phyloP scores from a whole-genome alignment of 768 basidiomycete genomes.

The Termitomyces sp. region DNA sequence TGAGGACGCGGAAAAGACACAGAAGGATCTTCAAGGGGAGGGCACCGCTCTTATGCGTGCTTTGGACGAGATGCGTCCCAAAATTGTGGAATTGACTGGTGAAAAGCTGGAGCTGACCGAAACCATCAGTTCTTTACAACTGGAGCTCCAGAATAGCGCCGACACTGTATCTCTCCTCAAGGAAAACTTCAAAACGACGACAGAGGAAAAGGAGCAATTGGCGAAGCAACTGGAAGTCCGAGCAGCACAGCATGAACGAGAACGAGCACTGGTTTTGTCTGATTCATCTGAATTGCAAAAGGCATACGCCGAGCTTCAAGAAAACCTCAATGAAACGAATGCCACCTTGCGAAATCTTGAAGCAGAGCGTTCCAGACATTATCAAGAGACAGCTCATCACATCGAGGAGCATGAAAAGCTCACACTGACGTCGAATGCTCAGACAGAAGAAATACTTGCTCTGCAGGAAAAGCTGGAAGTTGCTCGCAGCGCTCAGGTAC shows the following conservation, averaged over 20 bases:
- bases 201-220: conserved; percentile 46
- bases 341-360: conserved; percentile 60
- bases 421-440: conserved; percentile 39
- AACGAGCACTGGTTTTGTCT: conserved; percentile 45
- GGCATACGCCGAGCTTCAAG: conserved; percentile 60
- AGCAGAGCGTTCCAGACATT: conserved; percentile 58
- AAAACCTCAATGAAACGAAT: conserved; percentile 55
- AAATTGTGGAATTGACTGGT: conserved; percentile 79
- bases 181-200: conserved; percentile 51
- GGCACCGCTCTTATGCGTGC: conserved; percentile 76
- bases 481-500: conserved; percentile 36
- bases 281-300: conserved; percentile 59
- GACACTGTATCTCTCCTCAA: conserved; percentile 61
- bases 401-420: conserved; percentile 61
- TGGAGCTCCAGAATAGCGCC: conserved; percentile 55
- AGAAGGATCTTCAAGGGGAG: conserved; percentile 73
- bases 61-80: conserved; percentile 84
- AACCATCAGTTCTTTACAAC: conserved; percentile 55
- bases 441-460: conserved; percentile 52
- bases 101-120: conserved; percentile 69
- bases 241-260: conserved; percentile 50
- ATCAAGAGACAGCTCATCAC: conserved; percentile 53
- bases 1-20: conserved; percentile 70
- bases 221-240: conserved; percentile 45
- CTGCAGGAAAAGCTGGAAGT: conserved; percentile 56